A percentile compares a stretch with the other conserved stretches of the same genome.
Conservation (phyloP, 1,139 yeast species). For the Taiozyma onychis region DNA sequence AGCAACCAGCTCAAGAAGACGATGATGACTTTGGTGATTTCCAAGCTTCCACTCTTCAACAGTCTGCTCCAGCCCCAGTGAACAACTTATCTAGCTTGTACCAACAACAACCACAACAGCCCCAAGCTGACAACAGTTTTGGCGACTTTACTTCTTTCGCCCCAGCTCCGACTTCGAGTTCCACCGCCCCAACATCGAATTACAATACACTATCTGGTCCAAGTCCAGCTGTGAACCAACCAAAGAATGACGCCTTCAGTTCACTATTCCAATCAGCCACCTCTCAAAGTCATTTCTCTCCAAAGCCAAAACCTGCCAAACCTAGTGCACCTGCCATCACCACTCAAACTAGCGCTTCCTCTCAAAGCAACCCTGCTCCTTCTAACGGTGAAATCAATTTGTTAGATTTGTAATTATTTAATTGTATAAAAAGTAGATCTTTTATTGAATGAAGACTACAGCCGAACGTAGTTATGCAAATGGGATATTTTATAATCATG, state of each 20-base stretch:
- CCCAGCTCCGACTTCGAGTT: slow-evolving; percentile 16
- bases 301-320: slow-evolving; percentile 13
- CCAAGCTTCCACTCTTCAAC: slow-evolving; percentile 59
- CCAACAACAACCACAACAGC: slow-evolving; percentile 12
- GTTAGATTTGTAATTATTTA: background rate
- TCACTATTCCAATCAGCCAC: slow-evolving; percentile 74
- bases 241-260: slow-evolving; percentile 72
- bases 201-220: slow-evolving; percentile 23
- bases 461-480: background rate
- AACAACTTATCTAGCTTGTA: slow-evolving; percentile 15
- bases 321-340: slow-evolving; percentile 15
- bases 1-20: slow-evolving; percentile 44
- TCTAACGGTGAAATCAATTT: background rate
- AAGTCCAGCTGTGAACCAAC: slow-evolving; percentile 28
- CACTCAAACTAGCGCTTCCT: slow-evolving; percentile 9
- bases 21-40: slow-evolving; percentile 96
- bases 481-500: background rate
- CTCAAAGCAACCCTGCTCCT: slow-evolving; percentile 12
- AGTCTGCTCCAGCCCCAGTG: slow-evolving; percentile 10
- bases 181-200: slow-evolving; percentile 8
- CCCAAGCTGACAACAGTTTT: slow-evolving; percentile 14
- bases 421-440: background rate
- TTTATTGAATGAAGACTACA: background rate
- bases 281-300: slow-evolving; percentile 30
- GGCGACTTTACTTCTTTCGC: slow-evolving; percentile 22